A percentile compares a stretch with the other conserved stretches of the same genome.
Conservation (phyloP, 2,329 filamentous ascomycete species). For the Epichloe bromicola region DNA sequence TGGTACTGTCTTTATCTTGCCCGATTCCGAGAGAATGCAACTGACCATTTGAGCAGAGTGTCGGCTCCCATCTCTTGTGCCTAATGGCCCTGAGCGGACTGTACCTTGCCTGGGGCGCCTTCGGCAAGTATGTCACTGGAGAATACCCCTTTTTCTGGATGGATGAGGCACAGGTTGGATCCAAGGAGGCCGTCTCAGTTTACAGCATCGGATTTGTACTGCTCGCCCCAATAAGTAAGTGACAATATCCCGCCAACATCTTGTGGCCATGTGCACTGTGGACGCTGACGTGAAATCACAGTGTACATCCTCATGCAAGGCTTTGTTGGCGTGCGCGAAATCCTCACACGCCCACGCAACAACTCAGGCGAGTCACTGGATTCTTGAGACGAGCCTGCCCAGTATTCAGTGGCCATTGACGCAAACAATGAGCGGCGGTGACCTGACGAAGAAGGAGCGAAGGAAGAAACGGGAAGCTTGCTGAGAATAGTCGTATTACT, state of each 20-base stretch:
- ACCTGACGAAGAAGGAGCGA: too few species aligned
- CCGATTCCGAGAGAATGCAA: not conserved
- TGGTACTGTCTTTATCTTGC: conserved; percentile 21
- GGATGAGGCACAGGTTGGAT: conserved; percentile 29
- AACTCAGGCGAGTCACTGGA: conserved; percentile 11
- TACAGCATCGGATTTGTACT: conserved; percentile 32
- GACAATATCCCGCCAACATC: not conserved
- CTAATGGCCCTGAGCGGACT: conserved; percentile 26
- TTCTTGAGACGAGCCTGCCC: not conserved
- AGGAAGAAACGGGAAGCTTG: not conserved
- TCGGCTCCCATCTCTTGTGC: conserved; percentile 29
- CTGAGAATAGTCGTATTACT: not conserved
- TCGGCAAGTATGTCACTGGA: conserved; percentile 33
- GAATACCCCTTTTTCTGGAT: conserved; percentile 38
- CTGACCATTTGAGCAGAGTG: conserved; percentile 23
- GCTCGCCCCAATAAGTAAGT: conserved; percentile 32
- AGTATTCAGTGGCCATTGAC: too few species aligned
- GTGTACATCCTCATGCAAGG: conserved; percentile 38
- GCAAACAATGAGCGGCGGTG: not conserved
- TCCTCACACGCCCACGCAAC: conserved; percentile 17
- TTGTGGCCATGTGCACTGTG: not conserved
- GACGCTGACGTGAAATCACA: conserved; percentile 14
- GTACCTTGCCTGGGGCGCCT: conserved; percentile 37
- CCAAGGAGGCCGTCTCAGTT: conserved; percentile 29
- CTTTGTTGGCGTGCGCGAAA: conserved; percentile 35